These are phyloP conservation scores for Phalaenopsis hybrid DNA, from an alignment of 116 monocot species.

Conservation along the genomic window DNA sequence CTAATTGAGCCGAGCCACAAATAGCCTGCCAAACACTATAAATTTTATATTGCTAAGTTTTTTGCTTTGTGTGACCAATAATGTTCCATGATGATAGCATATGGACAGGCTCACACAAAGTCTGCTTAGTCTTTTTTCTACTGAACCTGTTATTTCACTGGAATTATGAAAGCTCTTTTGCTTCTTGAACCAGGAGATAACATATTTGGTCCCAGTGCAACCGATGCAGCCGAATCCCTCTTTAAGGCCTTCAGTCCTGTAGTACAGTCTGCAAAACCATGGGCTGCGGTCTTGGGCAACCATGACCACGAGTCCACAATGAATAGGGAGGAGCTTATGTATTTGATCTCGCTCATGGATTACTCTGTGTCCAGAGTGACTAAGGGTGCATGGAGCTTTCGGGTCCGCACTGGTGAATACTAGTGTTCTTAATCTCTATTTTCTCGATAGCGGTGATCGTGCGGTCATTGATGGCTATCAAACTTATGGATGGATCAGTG, in stretches of 20 bases:
- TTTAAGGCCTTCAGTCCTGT: constrained; percentile 61
- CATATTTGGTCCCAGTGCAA: constrained; percentile 65
- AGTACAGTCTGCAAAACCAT: constrained; percentile 49
- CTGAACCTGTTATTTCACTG: not conserved
- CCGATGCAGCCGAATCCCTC: constrained; percentile 89
- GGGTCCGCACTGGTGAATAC: constrained; percentile 58
- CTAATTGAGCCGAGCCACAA: too few species aligned
- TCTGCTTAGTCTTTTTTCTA: not conserved
- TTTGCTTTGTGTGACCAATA: too few species aligned
- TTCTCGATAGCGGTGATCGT: constrained; percentile 81
- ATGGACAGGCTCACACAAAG: too few species aligned
- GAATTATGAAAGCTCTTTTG: not conserved
- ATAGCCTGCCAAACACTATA: too few species aligned
- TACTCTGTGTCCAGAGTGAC: constrained; percentile 48
- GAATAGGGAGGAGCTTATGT: constrained; percentile 75
- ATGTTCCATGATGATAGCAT: too few species aligned
- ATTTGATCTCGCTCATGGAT: constrained; percentile 83
- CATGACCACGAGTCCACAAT: constrained; percentile 97
- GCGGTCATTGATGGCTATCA: constrained; percentile 37
- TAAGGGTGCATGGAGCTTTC: constrained; percentile 52
- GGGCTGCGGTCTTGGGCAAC: constrained; percentile 88
- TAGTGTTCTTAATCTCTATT: constrained; percentile 73
- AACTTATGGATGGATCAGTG: constrained; percentile 86
- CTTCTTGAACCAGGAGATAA: constrained; percentile 64
- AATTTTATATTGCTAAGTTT: too few species aligned